These are phyloP conservation scores for Colletotrichum sp. DNA, from an alignment of 2,329 filamentous ascomycete genomes.

Conservation along the genomic window DNA sequence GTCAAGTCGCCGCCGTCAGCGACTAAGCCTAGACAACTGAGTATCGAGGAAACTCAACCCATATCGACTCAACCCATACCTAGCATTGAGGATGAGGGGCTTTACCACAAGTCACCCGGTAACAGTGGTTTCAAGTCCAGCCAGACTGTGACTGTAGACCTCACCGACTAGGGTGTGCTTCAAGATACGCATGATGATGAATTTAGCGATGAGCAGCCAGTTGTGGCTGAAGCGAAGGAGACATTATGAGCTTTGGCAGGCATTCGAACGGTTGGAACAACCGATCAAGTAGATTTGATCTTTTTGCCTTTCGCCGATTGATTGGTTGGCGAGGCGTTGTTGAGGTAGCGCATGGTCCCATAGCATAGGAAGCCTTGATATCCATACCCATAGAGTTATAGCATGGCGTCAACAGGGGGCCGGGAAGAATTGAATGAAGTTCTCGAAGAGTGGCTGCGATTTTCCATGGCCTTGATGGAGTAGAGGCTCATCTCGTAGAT, in stretches of 20 bases:
- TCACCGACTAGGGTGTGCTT: neutral
- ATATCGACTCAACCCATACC: neutral
- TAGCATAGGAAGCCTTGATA: neutral
- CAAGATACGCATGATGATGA: neutral
- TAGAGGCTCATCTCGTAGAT: constrained; percentile 12
- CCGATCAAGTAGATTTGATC: neutral
- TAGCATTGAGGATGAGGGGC: neutral
- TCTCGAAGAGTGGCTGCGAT: constrained; percentile 1
- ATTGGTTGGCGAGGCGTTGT: neutral
- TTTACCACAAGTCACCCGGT: neutral
- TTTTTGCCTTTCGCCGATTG: neutral
- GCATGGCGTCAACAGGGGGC: neutral
- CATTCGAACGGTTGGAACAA: neutral
- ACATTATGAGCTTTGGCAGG: neutral
- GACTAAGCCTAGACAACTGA: neutral
- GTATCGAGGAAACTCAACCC: neutral
- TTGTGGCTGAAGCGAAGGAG: neutral
- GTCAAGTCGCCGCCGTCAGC: neutral
- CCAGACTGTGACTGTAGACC: constrained; percentile 12
- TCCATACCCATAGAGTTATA: constrained; percentile 6
- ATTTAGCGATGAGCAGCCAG: neutral
- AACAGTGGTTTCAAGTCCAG: neutral
- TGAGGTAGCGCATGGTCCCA: neutral
- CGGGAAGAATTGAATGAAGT: neutral
- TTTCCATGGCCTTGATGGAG: neutral